phyloP scores from a whole-genome alignment of 345 rosid genomes.

The Acer saccharum region DNA sequence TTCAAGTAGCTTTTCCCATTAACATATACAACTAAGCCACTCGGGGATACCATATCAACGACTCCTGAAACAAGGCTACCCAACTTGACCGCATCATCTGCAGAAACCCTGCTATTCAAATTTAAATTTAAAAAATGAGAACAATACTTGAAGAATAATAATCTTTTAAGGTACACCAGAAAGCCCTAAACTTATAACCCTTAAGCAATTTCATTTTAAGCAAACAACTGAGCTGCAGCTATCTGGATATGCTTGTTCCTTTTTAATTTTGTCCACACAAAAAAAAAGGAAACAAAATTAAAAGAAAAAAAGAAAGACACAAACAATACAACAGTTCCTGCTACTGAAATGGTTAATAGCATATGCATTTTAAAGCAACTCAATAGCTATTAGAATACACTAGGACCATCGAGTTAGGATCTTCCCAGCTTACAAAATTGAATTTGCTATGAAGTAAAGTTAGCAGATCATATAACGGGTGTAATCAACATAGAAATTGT shows the following conservation, averaged over 20 bases:
- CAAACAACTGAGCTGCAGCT: not conserved
- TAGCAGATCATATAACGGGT: not conserved
- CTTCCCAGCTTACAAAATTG: not conserved
- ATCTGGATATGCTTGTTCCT: not conserved
- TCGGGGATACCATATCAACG: conserved; percentile 67
- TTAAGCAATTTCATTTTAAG: not conserved
- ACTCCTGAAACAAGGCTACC: conserved; percentile 82
- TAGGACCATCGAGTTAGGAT: not conserved
- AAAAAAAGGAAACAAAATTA: not conserved
- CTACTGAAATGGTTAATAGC: not conserved
- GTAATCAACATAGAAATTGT: not conserved
- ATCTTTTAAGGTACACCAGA: conserved; percentile 5
- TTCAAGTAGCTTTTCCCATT: conserved; percentile 56
- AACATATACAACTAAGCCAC: conserved; percentile 57
- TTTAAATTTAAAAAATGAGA: conserved; percentile 13
- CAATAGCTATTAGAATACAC: not conserved
- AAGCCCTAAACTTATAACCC: not conserved
- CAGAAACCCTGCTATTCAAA: conserved; percentile 58
- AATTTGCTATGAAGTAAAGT: not conserved
- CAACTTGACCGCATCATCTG: conserved; percentile 71
- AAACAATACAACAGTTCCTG: not conserved
- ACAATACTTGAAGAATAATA: not conserved
- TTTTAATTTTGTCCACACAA: not conserved
- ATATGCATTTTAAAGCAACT: not conserved
- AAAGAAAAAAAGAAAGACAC: too few relatives aligned